Conservation (phyloP, 768 basidiomycete species). For the Gloeophyllum trabeum region DNA sequence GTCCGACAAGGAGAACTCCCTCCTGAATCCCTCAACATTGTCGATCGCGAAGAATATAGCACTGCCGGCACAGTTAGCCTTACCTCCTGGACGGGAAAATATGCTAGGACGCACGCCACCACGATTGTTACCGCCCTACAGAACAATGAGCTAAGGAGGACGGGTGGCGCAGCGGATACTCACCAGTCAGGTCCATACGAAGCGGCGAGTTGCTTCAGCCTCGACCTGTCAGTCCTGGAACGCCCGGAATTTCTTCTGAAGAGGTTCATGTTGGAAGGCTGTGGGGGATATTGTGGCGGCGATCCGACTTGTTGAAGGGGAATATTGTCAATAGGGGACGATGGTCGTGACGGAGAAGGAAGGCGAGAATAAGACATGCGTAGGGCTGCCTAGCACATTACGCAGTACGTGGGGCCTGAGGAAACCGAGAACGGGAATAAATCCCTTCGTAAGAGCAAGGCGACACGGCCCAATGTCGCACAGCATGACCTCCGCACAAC, state of each 20-base stretch:
- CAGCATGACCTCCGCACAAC: too few relatives aligned
- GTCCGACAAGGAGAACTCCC: conserved; percentile 72
- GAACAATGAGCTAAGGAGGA: conserved; percentile 1
- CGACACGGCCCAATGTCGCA: too few relatives aligned
- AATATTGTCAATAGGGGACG: background rate
- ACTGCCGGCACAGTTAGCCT: conserved; percentile 28
- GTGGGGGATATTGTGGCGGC: background rate
- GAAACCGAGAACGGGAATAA: too few relatives aligned
- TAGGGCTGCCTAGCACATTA: too few relatives aligned
- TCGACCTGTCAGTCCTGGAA: too few relatives aligned
- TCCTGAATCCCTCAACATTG: conserved; percentile 57
- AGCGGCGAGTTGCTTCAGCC: conserved; percentile 28
- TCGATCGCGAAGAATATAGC: conserved; percentile 53
- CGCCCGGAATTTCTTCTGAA: background rate
- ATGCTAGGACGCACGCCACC: conserved; percentile 59
- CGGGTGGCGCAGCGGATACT: conserved; percentile 11
- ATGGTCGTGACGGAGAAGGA: too few relatives aligned
- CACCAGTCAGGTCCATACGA: conserved; percentile 77
- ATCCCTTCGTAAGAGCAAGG: too few relatives aligned
- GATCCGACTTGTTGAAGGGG: background rate
- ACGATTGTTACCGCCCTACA: conserved; percentile 56
- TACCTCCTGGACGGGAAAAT: conserved; percentile 19
- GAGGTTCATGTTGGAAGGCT: background rate
- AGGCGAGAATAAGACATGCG: too few relatives aligned
- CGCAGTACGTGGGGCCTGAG: too few relatives aligned